These are phyloP conservation scores for Ustilago nuda DNA, from an alignment of 1,284 basidiomycete genomes.

Conservation along the genomic window DNA sequence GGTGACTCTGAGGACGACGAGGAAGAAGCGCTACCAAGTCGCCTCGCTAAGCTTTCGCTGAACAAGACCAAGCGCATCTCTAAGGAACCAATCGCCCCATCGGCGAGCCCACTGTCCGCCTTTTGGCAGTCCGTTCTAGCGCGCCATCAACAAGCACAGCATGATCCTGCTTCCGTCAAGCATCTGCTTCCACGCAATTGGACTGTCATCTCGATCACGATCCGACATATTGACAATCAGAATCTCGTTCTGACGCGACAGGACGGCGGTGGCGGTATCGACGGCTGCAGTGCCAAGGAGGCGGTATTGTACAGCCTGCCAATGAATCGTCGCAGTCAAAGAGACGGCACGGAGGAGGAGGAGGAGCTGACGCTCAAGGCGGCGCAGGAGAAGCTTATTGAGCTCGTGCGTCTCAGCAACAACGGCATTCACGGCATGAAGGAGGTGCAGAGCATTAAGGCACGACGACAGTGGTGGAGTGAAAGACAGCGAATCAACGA, in stretches of 20 bases:
- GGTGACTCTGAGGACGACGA: slow-evolving; percentile 16
- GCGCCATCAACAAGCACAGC: slow-evolving; percentile 39
- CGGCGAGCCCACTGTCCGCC: slow-evolving; percentile 18
- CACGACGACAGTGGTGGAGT: slow-evolving; percentile 82
- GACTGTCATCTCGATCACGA: slow-evolving; percentile 83
- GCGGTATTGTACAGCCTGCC: slow-evolving; percentile 80
- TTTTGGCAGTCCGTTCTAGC: slow-evolving; percentile 39
- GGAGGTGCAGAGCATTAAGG: slow-evolving; percentile 78
- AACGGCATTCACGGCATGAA: slow-evolving; percentile 80
- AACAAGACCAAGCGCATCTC: slow-evolving; percentile 14
- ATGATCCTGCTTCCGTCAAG: slow-evolving; percentile 20
- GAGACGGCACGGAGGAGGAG: slow-evolving; percentile 75
- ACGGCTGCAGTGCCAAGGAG: slow-evolving; percentile 42
- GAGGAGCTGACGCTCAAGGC: slow-evolving; percentile 79
- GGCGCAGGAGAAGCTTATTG: slow-evolving; percentile 79
- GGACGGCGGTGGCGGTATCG: slow-evolving; percentile 46
- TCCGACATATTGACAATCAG: slow-evolving; percentile 74
- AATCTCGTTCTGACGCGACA: slow-evolving; percentile 87
- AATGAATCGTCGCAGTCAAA: slow-evolving; percentile 79
- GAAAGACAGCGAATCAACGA: slow-evolving; percentile 80
- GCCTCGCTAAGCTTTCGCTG: slow-evolving; percentile 38
- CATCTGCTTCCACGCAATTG: slow-evolving; percentile 79
- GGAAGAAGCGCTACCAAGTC: slow-evolving; percentile 36
- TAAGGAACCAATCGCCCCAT: neutral
- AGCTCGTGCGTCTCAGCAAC: slow-evolving; percentile 83